phyloP scores from a whole-genome alignment of 2,329 filamentous ascomycete genomes.

The Incumbomyces lentus region DNA sequence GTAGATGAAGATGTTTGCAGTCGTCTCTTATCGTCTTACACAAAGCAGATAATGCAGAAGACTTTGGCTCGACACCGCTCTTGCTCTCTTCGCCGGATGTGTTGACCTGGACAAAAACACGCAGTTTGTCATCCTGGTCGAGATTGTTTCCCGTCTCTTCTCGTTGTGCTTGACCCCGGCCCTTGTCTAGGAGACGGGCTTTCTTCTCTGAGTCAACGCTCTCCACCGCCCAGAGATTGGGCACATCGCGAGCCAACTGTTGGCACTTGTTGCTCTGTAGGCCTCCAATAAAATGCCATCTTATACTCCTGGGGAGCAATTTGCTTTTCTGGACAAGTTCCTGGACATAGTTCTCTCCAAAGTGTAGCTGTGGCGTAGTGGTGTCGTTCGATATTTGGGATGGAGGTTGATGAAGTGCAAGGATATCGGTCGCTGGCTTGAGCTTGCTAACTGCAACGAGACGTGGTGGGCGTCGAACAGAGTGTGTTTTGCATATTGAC shows the following conservation, averaged over 20 bases:
- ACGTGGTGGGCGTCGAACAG: constrained; percentile 34
- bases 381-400: constrained; percentile 16
- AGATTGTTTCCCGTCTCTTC: constrained; percentile 26
- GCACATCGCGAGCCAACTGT: constrained; percentile 66
- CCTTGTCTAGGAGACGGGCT: constrained; percentile 67
- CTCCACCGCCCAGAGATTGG: constrained; percentile 83
- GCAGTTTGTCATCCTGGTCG: constrained; percentile 35
- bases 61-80: constrained; percentile 60
- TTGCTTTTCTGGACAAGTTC: constrained; percentile 79
- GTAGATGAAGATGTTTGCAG: constrained; percentile 58
- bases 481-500: constrained; percentile 30
- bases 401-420: constrained; percentile 61
- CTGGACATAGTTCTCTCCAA: constrained; percentile 93
- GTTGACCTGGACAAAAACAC: constrained; percentile 88
- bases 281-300: constrained; percentile 95
- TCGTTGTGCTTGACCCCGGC: constrained; percentile 51
- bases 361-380: constrained; percentile 46
- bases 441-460: constrained; percentile 94
- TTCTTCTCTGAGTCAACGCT: constrained; percentile 85
- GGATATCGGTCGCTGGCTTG: constrained; percentile 84
- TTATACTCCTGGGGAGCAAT: constrained; percentile 62
- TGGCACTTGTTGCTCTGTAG: constrained; percentile 93
- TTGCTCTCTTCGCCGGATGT: constrained; percentile 83
- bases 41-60: constrained; percentile 39
- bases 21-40: constrained; percentile 59